Base-by-base conservation (phyloP, 495 filamentous ascomycete species). In the Trypethelium eluteriae region DNA sequence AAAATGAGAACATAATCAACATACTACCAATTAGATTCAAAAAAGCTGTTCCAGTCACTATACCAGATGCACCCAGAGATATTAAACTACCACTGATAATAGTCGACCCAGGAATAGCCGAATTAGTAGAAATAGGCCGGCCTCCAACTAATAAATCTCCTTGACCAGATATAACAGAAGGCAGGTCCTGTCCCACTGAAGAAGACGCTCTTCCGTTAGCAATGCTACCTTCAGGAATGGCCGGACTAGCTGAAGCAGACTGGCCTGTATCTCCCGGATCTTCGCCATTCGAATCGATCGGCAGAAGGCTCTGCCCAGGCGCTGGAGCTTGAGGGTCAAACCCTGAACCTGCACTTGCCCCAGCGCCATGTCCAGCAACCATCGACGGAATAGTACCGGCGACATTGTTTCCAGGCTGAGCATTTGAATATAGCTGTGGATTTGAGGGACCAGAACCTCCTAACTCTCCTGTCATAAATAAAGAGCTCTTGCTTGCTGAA, bases 1-100 rank as follows among this genome's bases (percentile, higher is more conserved):
- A 36, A 5, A 32, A 32, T 5, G 36, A 5, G 18, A 4, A 6
- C 14, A 59, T 5, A 6, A 32, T 59, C 6, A 32, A 36, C 18
- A n/a, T 59, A 36, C 53, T 59, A 18, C 53, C 53, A 6, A 59
- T 14, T 18, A 59, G 18, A 59, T 59, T 59, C 2, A 32, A 59
- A 59, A 59, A 34, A 32, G 32, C 32, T 5, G 53, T 59, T 32
- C 53, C 53, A 4, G 18, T 32, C 3, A 59, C 4, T 2, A 32
- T 59, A 14, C 18, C 36, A 59, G 18, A n/a, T 7, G 2, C 53
- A 14, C 53, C 53, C 32, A 6, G 18, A 6, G 53, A n/a, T 7
- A 59, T 59, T 5, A 32, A 36, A 34, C 36, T 2, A 32, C 53
- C 32, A 9, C 53, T 32, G 36, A 59, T 14, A 59, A 59, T 14